Percentiles rank a stretch among this genome's conserved stretches.
phyloP scores from a whole-genome alignment of 805 yeast genomes.

The Wickerhamiella azyma region DNA sequence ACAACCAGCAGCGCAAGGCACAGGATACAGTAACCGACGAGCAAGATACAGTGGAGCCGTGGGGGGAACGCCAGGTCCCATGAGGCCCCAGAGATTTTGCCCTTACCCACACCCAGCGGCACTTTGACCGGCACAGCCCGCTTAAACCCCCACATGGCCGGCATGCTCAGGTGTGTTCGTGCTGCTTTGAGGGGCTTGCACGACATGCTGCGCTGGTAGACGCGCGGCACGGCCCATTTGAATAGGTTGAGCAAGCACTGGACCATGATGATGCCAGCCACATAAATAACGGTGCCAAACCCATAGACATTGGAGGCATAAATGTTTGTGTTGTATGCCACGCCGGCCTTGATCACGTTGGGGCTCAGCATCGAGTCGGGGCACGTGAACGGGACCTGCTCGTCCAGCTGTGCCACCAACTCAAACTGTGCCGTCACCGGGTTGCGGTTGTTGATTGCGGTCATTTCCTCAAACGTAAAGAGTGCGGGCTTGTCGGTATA shows the following conservation, averaged over 20 bases:
- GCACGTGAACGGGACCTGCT: not conserved
- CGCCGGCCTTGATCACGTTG: conserved; percentile 8
- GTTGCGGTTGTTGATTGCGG: not conserved
- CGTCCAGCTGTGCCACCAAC: not conserved
- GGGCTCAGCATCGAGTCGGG: not conserved
- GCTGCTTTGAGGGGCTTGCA: not conserved
- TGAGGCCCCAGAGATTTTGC: too few relatives aligned
- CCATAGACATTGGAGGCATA: conserved; percentile 10
- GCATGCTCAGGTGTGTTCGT: conserved; percentile 16
- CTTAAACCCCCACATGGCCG: conserved; percentile 11
- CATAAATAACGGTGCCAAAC: conserved; percentile 5
- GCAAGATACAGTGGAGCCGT: conserved; percentile 27
- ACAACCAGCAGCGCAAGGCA: conserved; percentile 5
- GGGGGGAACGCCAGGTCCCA: conserved; percentile 25
- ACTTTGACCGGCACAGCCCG: conserved; percentile 3
- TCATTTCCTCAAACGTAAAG: not conserved
- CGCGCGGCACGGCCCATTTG: conserved; percentile 2
- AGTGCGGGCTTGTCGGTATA: not conserved
- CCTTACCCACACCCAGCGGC: not conserved
- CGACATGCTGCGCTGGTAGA: not conserved
- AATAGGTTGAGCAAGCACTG: conserved; percentile 8
- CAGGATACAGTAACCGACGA: conserved; percentile 24
- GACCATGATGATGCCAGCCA: conserved; percentile 10
- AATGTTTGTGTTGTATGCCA: conserved; percentile 7
- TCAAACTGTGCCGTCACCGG: not conserved